phyloP scores from a whole-genome alignment of 345 rosid genomes.

The Alliaria petiolata region DNA sequence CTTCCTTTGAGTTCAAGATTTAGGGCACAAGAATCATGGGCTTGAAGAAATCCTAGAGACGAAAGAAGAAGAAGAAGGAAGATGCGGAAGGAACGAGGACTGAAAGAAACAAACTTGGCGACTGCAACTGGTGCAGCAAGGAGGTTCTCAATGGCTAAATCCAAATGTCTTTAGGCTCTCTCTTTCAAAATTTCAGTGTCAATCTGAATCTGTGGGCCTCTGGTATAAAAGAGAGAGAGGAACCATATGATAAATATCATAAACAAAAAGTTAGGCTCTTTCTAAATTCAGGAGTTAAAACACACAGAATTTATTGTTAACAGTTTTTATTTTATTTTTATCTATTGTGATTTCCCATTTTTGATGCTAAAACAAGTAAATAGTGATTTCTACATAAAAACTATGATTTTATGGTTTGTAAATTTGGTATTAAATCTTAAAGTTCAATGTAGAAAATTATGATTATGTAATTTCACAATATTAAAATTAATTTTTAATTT shows the following conservation, averaged over 20 bases:
- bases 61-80: not conserved
- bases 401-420: not conserved
- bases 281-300: not conserved
- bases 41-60: too few species aligned
- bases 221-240: not conserved
- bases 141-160: not conserved
- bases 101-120: not conserved
- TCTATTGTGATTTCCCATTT: not conserved
- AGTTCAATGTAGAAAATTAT: too few species aligned
- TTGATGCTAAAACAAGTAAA: not conserved
- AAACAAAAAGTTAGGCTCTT: not conserved
- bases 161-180: not conserved
- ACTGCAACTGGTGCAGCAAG: not conserved
- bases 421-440: too few species aligned
- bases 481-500: too few species aligned
- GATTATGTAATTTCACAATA: too few species aligned
- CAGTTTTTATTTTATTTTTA: too few species aligned
- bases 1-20: not conserved
- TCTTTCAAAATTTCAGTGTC: not conserved
- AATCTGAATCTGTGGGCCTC: slow-evolving; percentile 1
- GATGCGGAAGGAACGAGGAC: not conserved
- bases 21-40: not conserved
- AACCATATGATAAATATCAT: not conserved
- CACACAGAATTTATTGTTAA: not conserved
- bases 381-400: not conserved